Base-by-base conservation (phyloP, 176 grass and related monocot genomes). In the Aechmea fasciata region DNA sequence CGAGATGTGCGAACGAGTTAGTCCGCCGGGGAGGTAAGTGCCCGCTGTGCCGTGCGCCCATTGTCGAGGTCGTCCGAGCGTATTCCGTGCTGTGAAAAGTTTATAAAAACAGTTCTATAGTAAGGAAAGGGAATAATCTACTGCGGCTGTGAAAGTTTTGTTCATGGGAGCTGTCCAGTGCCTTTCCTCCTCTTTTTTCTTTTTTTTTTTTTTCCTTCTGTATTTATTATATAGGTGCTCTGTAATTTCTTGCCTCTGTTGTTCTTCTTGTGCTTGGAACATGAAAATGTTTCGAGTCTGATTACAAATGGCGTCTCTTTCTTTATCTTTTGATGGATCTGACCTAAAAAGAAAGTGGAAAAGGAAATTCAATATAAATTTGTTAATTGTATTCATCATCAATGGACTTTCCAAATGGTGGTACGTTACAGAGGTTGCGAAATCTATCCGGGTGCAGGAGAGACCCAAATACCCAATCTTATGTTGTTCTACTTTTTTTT, bases 1-100 rank as follows among this genome's bases (percentile, higher is more conserved):
- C 90, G 6, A 99, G 90, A 80, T 99, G 94, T 72, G 94, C 94
- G 63, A 93, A 99, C 52, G 89, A 93, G 73, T 73, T 99, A 11
- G 80, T 93, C 64, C 86, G 94, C 15, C 62, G 66, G 0, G 94
- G 94, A 52, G 89, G 94, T 33, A 99, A 99, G 66, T 99, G 94
- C 75, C 94, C 94, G 1, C 70, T 99, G 23, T 99, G 94, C 78
- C 89, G 94, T 25, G 94, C 94, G 13, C 89, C 94, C 3, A 99
- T 99, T 23, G 79, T 82, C 18, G 94, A 99, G 84, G 87, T 93
- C 52, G 65, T 99, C 78, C 90, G 94, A 28, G 94, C 94, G 52
- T 99, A 93, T 71, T 90, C 89, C 7, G 74, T 99, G 64, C 50
- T 78, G 83, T 87, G 76, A 87, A 63, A 87, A 63, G 49, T 70